These are phyloP conservation scores for Grosmannia huntii DNA, from an alignment of 2,329 filamentous ascomycete genomes.

Conservation along the genomic window DNA sequence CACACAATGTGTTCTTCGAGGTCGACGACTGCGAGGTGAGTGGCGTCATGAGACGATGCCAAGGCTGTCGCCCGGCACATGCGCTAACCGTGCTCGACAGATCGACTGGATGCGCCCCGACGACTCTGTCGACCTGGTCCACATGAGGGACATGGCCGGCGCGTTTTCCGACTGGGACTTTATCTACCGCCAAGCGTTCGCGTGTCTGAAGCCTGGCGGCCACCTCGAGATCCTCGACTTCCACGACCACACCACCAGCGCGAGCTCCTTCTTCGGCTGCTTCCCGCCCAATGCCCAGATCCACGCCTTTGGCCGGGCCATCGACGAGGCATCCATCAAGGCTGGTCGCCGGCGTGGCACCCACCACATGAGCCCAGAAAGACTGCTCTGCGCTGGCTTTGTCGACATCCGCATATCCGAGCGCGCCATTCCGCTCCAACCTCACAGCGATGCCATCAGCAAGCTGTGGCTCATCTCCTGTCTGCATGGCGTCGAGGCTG, in stretches of 20 bases:
- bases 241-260: conserved; percentile 20
- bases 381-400: conserved; percentile 30
- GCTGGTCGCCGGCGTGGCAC: conserved; percentile 11
- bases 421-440: conserved; percentile 33
- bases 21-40: conserved; percentile 41
- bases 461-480: conserved; percentile 31
- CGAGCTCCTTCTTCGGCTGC: conserved; percentile 16
- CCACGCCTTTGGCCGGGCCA: conserved; percentile 15
- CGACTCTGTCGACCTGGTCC: conserved; percentile 42
- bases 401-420: conserved; percentile 27
- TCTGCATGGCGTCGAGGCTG: conserved; percentile 27
- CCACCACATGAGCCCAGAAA: conserved; percentile 13
- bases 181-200: conserved; percentile 39
- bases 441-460: conserved; percentile 27
- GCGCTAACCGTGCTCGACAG: neutral
- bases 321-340: conserved; percentile 32
- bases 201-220: conserved; percentile 38
- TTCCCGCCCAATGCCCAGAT: conserved; percentile 30
- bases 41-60: neutral
- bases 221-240: conserved; percentile 37
- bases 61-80: neutral
- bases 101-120: conserved; percentile 40
- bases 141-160: conserved; percentile 42
- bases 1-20: conserved; percentile 47
- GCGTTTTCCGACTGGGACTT: conserved; percentile 43